Base-by-base conservation (phyloP, 1,284 basidiomycete genomes). In the Boletus sp. region DNA sequence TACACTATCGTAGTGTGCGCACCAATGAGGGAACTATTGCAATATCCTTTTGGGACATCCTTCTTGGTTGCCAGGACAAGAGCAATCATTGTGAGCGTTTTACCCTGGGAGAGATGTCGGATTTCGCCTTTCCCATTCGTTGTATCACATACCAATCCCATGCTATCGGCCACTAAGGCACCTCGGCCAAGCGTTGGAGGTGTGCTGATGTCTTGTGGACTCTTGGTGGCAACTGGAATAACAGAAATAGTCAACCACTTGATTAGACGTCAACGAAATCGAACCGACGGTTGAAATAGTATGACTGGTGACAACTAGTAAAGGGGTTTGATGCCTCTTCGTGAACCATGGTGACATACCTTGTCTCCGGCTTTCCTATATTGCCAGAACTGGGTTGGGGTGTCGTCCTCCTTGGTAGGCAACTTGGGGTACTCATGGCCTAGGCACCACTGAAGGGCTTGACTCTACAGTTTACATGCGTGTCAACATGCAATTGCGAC, bases 351-450 rank as follows among this genome's bases (percentile, higher is more conserved):
- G 36, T 17, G 42, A 59, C 71, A 23, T 53, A 81, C 82, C 71
- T 80, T 81, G 17, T 66, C 61, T 0, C 72, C 72, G 26, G 67
- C 72, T 57, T 78, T 81, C 57, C 73, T 77, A 19, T 81, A 67
- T 57, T 86, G 78, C 92, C 92, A 95, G 59, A 95, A 92, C 66
- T 94, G 92, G 0, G 91, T 85, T 0, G 90, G 84, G 19, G 76
- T 77, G 49, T 92, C 90, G 0, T 66, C 65, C 39, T 82, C 80
- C 27, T 70, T 76, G 52, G 71, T 75, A 0, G 91, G 90, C 19
- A 91, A 67, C 22, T 69, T 67, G 2, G 89, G 91, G 58, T 88
- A 80, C 65, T 93, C 91, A 17, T 74, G 79, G 10, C 81, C 75
- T 17, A 91, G 72, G 59, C 88, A 90, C 91, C 91, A 93, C 59